Base-by-base conservation (phyloP, 768 basidiomycete species). In the Naganishia randhawae region DNA sequence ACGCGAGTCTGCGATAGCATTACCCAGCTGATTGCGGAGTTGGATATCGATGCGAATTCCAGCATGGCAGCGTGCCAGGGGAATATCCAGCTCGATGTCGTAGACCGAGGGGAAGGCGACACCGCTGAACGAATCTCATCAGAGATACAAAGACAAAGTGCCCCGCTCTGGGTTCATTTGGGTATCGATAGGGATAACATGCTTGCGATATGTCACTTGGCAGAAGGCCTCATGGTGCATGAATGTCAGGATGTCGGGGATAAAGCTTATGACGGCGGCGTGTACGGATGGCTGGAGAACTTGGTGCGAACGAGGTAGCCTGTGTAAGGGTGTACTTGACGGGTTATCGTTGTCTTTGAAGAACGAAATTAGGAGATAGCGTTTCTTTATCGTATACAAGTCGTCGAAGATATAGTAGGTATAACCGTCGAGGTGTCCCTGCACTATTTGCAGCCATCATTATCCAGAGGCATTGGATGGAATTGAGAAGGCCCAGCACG, bases 171-270 rank as follows among this genome's bases (percentile, higher is more conserved):
- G 57, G 16, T 29, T 8, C 29, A 29, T 10, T 9, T 61, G 39
- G 57, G 57, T n/a, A 41, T 61, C 35, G 27, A 61, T n/a, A 42
- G 57, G 57, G 57, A 42, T 9, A 41, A 17, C 57, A 61, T 61
- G 57, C 37, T 41, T 25, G 57, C 57, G 22, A 25, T 42, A 7
- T 61, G 57, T 42, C 9, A 22, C 11, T 41, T 61, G 39, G 57
- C 57, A 25, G 57, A 61, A 35, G 37, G 39, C 16, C 37, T 61
- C 2, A 61, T 61, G 57, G 17, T 61, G 11, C 16, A 25, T 22
- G 57, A 61, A 41, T 61, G 27, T 41, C 45, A 48, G 19, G 14
- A 3, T n/a, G 11, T 22, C 3, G 45, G 45, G 8, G 45, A 48
- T 48, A 22, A 48, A 48, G 19, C 25, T 17, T 22, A 48, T 48